These are phyloP conservation scores for Tuber indicum DNA, from an alignment of 495 filamentous ascomycete genomes.

Conservation along the genomic window DNA sequence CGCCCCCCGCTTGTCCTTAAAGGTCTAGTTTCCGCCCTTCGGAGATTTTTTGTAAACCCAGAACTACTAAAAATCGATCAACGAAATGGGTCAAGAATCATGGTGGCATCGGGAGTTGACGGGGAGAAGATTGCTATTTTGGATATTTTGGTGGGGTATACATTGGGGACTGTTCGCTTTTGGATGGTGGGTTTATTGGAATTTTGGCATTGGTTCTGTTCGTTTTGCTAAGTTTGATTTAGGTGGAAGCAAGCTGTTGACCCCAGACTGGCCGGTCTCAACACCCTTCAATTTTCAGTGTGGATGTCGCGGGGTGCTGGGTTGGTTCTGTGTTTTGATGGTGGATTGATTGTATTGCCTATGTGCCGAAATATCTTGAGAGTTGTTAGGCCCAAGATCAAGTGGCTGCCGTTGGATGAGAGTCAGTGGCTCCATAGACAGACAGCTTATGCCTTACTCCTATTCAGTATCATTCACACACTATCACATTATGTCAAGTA, in stretches of 20 bases:
- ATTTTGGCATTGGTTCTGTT: slow-evolving; percentile 7
- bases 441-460: slow-evolving; percentile 77
- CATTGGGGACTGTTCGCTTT: slow-evolving; percentile 75
- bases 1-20: not conserved
- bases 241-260: slow-evolving; percentile 75
- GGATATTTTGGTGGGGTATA: slow-evolving; percentile 74
- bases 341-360: slow-evolving; percentile 78
- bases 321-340: slow-evolving; percentile 72
- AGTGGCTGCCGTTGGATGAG: slow-evolving; percentile 87
- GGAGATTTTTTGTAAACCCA: not conserved
- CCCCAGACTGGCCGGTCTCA: slow-evolving; percentile 62
- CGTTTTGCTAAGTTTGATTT: slow-evolving; percentile 6
- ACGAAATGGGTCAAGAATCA: slow-evolving; percentile 45
- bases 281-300: slow-evolving; percentile 77
- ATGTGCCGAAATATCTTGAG: slow-evolving; percentile 89
- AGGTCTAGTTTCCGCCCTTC: not conserved
- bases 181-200: slow-evolving; percentile 66
- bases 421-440: slow-evolving; percentile 96
- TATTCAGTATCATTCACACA: slow-evolving; percentile 75
- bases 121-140: slow-evolving; percentile 65
- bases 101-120: slow-evolving; percentile 56
- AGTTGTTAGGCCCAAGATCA: slow-evolving; percentile 76
- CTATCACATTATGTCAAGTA: slow-evolving; percentile 91
- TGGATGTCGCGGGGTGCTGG: slow-evolving; percentile 95
- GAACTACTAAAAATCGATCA: slow-evolving; percentile 18